Percentiles rank a stretch among this genome's conserved stretches.
Evolutionary conservation across 2,329 filamentous ascomycete genomes (phyloP).

Genomic region (Fusarium euwallaceae): DNA sequence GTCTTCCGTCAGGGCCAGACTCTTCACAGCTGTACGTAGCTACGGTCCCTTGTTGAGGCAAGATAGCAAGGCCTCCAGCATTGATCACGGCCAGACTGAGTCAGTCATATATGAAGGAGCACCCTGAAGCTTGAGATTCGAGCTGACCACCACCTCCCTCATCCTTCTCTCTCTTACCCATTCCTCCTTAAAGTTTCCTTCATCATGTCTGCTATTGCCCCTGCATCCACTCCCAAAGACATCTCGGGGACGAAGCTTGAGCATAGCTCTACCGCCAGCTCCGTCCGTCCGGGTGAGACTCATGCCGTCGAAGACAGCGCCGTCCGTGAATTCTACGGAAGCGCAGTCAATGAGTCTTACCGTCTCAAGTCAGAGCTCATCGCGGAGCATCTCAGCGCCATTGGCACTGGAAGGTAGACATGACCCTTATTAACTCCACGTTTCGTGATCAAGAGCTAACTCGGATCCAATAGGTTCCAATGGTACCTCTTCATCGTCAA

Average conservation of each 20-base stretch:
- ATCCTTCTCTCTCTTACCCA: background rate
- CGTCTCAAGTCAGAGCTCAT: conserved; percentile 52
- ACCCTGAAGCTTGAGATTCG: background rate
- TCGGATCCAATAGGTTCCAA: conserved; percentile 49
- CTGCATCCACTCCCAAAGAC: background rate
- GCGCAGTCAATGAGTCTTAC: conserved; percentile 47
- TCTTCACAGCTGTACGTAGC: background rate
- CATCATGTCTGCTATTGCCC: conserved; percentile 1
- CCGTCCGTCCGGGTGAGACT: conserved; percentile 18
- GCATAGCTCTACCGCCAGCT: conserved; percentile 14
- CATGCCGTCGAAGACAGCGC: conserved; percentile 19
- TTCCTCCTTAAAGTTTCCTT: background rate
- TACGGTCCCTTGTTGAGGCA: background rate
- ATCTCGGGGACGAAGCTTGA: conserved; percentile 3
- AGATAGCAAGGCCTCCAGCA: background rate
- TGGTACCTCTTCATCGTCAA: conserved; percentile 61
- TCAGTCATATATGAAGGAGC: conserved; percentile 1
- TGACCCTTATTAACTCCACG: no score
- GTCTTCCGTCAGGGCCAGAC: background rate
- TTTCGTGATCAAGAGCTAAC: background rate
- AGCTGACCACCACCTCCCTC: background rate
- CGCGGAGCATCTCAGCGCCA: conserved; percentile 45
- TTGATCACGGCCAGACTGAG: background rate
- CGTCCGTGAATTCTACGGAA: conserved; percentile 52
- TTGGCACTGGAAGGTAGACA: conserved; percentile 53